phyloP scores from a whole-genome alignment of 371 early-diverging fungal genomes.

The Smittium culicis region DNA sequence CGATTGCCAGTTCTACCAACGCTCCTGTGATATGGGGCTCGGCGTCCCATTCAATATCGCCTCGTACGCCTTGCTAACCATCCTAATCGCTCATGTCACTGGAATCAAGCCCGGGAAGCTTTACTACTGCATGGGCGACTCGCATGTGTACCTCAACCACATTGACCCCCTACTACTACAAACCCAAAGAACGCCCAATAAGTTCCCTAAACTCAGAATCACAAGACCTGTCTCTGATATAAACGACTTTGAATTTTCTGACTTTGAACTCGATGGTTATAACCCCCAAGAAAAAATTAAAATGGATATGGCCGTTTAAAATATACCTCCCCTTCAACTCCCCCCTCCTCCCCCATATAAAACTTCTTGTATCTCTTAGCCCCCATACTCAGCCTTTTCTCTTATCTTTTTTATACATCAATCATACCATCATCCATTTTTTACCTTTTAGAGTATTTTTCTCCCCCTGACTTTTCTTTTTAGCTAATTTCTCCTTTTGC shows the following conservation, averaged over 20 bases:
- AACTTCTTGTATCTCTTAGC: no score
- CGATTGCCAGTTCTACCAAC: slow-evolving; percentile 94
- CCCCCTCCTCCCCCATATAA: background rate
- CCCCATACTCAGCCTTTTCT: no score
- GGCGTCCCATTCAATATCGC: slow-evolving; percentile 99
- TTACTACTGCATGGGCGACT: slow-evolving; percentile 92
- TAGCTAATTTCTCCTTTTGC: background rate
- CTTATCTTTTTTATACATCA: background rate
- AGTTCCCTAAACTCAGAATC: slow-evolving; percentile 77
- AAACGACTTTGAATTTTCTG: slow-evolving; percentile 75
- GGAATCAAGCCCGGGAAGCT: slow-evolving; percentile 81
- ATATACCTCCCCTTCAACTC: no score
- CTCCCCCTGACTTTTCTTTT: background rate
- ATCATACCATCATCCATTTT: background rate
- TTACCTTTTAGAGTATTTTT: background rate
- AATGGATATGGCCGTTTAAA: slow-evolving; percentile 92
- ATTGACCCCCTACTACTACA: slow-evolving; percentile 78
- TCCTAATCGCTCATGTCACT: slow-evolving; percentile 87
- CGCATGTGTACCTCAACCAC: slow-evolving; percentile 95
- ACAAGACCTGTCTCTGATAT: slow-evolving; percentile 45
- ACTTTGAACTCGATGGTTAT: slow-evolving; percentile 79
- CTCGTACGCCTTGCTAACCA: slow-evolving; percentile 87
- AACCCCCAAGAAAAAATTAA: slow-evolving; percentile 77
- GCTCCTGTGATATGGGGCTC: slow-evolving; percentile 97
- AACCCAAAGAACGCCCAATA: slow-evolving; percentile 60